A percentile compares a stretch with the other conserved stretches of the same genome.
phyloP scores from a whole-genome alignment of 1,284 basidiomycete species.

The Sphaerobolus stellatus region DNA sequence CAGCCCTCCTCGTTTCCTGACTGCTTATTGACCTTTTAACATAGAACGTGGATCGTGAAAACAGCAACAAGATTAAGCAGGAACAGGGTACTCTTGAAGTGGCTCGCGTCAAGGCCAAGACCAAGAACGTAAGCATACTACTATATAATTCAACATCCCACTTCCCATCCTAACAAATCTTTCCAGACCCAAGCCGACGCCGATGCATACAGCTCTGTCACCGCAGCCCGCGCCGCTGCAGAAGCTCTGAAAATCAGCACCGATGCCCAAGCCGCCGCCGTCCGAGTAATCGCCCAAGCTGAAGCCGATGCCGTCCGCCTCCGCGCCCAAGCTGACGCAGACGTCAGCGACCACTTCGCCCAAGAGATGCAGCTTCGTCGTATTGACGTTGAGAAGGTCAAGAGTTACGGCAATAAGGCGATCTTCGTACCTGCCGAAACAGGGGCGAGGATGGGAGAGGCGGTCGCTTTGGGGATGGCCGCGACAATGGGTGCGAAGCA shows the following conservation, averaged over 20 bases:
- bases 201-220: slow-evolving; percentile 68
- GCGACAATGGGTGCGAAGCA: slow-evolving; percentile 54
- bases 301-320: slow-evolving; percentile 68
- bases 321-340: slow-evolving; percentile 60
- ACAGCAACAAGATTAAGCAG: slow-evolving; percentile 80
- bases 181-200: slow-evolving; percentile 65
- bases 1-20: neutral
- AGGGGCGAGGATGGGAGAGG: slow-evolving; percentile 55
- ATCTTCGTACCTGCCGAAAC: slow-evolving; percentile 69
- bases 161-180: neutral
- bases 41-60: slow-evolving; percentile 79
- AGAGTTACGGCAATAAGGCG: slow-evolving; percentile 66
- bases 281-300: slow-evolving; percentile 65
- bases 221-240: slow-evolving; percentile 73
- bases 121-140: slow-evolving; percentile 49
- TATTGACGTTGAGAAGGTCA: slow-evolving; percentile 60
- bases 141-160: neutral
- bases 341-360: slow-evolving; percentile 64
- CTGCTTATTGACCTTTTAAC: neutral
- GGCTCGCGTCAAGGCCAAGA: slow-evolving; percentile 68
- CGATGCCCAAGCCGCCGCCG: slow-evolving; percentile 70
- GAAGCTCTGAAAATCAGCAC: slow-evolving; percentile 69
- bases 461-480: slow-evolving; percentile 65
- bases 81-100: slow-evolving; percentile 76
- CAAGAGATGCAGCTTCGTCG: slow-evolving; percentile 71